A percentile compares a stretch with the other conserved stretches of the same genome.
These are phyloP conservation scores for Heliocybe sulcata DNA, from an alignment of 1,284 basidiomycete species.

Conservation along the genomic window DNA sequence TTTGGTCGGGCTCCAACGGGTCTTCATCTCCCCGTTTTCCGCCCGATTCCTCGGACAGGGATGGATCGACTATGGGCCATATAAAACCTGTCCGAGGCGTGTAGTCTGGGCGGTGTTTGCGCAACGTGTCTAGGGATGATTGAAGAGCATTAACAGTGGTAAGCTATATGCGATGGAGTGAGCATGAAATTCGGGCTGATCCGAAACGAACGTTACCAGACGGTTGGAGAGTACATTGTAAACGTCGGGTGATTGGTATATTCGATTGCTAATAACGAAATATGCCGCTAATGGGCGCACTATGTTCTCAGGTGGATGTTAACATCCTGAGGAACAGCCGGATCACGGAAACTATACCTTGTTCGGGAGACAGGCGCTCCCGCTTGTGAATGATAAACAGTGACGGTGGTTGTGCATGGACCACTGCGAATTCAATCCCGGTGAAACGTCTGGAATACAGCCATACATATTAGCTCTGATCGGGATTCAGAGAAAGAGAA, in stretches of 20 bases:
- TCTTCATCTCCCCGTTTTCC: conserved; percentile 35
- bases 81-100: conserved; percentile 74
- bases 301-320: conserved; percentile 17
- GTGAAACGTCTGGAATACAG: conserved; percentile 57
- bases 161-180: conserved; percentile 35
- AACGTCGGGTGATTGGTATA: conserved; percentile 80
- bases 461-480: neutral
- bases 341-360: conserved; percentile 43
- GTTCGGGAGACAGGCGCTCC: conserved; percentile 69
- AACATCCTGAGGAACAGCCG: neutral
- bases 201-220: conserved; percentile 40
- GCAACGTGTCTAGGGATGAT: conserved; percentile 63
- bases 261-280: conserved; percentile 80
- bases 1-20: conserved; percentile 9
- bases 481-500: conserved; percentile 6
- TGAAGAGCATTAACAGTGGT: conserved; percentile 68
- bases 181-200: neutral
- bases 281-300: conserved; percentile 73
- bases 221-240: conserved; percentile 79
- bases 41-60: conserved; percentile 29
- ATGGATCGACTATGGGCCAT: conserved; percentile 66
- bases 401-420: conserved; percentile 68
- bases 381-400: conserved; percentile 85
- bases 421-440: conserved; percentile 78
- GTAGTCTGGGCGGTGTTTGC: conserved; percentile 65